A percentile compares a stretch with the other conserved stretches of the same genome.
These are phyloP conservation scores for Kuraishia cidri DNA, from an alignment of 805 yeast species.

Conservation along the genomic window DNA sequence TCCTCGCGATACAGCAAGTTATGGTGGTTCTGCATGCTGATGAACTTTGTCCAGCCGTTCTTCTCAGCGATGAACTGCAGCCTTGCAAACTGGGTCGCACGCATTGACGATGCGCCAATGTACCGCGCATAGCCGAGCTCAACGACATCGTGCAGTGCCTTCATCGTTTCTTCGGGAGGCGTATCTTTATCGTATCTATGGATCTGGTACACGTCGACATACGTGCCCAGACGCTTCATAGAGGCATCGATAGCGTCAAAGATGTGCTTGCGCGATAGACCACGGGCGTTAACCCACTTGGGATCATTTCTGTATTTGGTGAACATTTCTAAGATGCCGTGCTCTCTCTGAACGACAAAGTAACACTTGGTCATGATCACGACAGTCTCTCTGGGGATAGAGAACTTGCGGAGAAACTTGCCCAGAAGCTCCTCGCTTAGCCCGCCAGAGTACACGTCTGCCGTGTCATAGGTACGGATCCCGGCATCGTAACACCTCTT, in stretches of 20 bases:
- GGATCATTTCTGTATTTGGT: conserved; percentile 8
- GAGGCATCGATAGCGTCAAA: conserved; percentile 32
- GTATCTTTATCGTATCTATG: conserved; percentile 41
- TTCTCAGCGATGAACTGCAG: conserved; percentile 49
- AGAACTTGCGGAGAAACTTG: conserved; percentile 39
- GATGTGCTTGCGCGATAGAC: conserved; percentile 36
- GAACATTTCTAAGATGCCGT: neutral
- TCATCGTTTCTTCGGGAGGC: conserved; percentile 47
- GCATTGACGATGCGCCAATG: conserved; percentile 59
- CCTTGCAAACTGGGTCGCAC: conserved; percentile 42
- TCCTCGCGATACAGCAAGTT: conserved; percentile 55
- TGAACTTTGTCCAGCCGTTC: conserved; percentile 47
- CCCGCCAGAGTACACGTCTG: conserved; percentile 39
- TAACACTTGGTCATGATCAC: conserved; percentile 45
- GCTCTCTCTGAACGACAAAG: conserved; percentile 9
- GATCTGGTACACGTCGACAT: conserved; percentile 45
- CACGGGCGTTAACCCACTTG: conserved; percentile 22
- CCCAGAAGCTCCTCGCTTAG: conserved; percentile 40
- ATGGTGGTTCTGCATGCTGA: conserved; percentile 50
- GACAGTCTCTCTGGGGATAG: conserved; percentile 42
- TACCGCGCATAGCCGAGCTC: conserved; percentile 38
- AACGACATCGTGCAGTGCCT: conserved; percentile 44
- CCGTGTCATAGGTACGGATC: conserved; percentile 41
- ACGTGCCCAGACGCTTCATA: conserved; percentile 39
- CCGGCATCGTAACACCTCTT: conserved; percentile 40